Evolutionary conservation across 192 early-diverging fungal species (phyloP).

Genomic region (Thamnidium elegans): DNA sequence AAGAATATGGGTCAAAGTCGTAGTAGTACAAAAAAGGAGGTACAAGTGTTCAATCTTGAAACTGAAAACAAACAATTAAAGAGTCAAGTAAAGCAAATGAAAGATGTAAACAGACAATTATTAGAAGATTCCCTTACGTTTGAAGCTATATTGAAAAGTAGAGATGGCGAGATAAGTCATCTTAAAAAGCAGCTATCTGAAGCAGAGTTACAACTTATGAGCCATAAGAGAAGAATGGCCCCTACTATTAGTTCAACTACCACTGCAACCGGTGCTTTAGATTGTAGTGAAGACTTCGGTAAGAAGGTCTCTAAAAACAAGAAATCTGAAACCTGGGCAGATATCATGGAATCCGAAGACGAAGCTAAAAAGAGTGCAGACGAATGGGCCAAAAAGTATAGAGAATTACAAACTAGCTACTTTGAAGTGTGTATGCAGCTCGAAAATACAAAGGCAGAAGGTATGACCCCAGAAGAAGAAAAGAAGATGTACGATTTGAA

Average conservation of each 20-base stretch:
- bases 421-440: not conserved
- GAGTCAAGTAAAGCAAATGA: not conserved
- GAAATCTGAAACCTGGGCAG: conserved; percentile 4
- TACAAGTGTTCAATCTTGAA: conserved; percentile 1
- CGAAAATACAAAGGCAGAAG: not conserved
- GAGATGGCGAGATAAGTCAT: not conserved
- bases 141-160: not conserved
- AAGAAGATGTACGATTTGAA: conserved; percentile 2
- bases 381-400: conserved; percentile 14
- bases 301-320: not conserved
- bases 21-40: not conserved
- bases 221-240: not conserved
- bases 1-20: not conserved
- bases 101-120: conserved; percentile 3
- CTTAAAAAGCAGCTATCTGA: not conserved
- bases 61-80: conserved; percentile 1
- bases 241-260: not conserved
- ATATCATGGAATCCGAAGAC: conserved; percentile 16
- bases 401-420: not conserved
- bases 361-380: not conserved
- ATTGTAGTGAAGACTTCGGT: conserved; percentile 15
- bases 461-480: not conserved
- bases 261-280: not conserved
- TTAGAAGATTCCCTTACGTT: not conserved
- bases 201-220: not conserved